Conservation (phyloP, 371 early-diverging fungal genomes). For the Capillidium heterosporum region DNA sequence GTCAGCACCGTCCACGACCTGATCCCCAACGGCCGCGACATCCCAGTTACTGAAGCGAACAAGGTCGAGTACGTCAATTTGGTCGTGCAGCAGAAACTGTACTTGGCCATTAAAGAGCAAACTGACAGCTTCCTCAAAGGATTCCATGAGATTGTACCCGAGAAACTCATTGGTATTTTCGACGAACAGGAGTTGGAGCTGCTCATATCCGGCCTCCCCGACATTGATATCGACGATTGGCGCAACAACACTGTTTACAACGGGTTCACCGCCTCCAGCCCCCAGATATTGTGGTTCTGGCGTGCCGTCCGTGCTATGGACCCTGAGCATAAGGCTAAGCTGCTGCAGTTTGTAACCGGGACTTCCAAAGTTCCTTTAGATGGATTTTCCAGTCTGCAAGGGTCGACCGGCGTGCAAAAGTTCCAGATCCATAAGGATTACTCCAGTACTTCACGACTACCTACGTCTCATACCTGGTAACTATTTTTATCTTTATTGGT, state of each 20-base stretch:
- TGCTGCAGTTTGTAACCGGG: slow-evolving; percentile 97
- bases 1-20: slow-evolving; percentile 68
- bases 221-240: slow-evolving; percentile 99
- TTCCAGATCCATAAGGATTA: slow-evolving; percentile 98
- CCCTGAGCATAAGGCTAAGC: slow-evolving; percentile 92
- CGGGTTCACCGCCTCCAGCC: slow-evolving; percentile 66
- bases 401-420: slow-evolving; percentile 86
- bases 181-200: slow-evolving; percentile 98
- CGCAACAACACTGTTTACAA: slow-evolving; percentile 93
- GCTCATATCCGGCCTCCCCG: slow-evolving; percentile 93
- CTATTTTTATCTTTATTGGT: slow-evolving; percentile 3
- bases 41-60: slow-evolving; percentile 88
- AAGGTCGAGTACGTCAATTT: slow-evolving; percentile 92
- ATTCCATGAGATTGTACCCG: slow-evolving; percentile 91
- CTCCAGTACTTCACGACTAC: slow-evolving; percentile 68
- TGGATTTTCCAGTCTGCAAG: slow-evolving; percentile 89
- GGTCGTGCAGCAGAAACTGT: slow-evolving; percentile 76
- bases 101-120: slow-evolving; percentile 80
- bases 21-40: slow-evolving; percentile 76
- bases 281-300: slow-evolving; percentile 98
- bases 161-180: slow-evolving; percentile 79
- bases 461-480: slow-evolving; percentile 97
- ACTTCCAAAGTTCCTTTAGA: slow-evolving; percentile 96
- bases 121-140: slow-evolving; percentile 85
- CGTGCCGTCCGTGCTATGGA: slow-evolving; percentile 92